Percentiles rank a stretch among this genome's conserved stretches.
Evolutionary conservation across 306 rosid species (phyloP).

Genomic region (Canavalia gladiata): DNA sequence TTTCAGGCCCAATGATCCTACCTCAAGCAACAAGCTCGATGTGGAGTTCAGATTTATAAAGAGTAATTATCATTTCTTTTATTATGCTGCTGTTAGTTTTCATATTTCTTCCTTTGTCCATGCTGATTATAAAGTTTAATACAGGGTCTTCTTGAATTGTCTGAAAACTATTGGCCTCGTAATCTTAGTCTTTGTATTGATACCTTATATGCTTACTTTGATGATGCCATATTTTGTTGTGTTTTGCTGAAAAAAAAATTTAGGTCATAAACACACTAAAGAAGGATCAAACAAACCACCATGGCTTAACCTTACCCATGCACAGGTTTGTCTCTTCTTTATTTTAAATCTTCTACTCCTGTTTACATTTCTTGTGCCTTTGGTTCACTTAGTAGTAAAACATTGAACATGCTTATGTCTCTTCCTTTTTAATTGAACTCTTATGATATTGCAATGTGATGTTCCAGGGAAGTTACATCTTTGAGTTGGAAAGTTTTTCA

Average conservation of each 20-base stretch:
- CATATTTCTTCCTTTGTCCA: background rate
- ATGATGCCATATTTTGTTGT: background rate
- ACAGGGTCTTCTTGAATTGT: background rate
- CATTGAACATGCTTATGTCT: slow-evolving; percentile 18
- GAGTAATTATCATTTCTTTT: slow-evolving; percentile 53
- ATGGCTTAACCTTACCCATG: slow-evolving; percentile 77
- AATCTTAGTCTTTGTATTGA: background rate
- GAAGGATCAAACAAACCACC: slow-evolving; percentile 95
- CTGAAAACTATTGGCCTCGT: slow-evolving; percentile 15
- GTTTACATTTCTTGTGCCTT: slow-evolving; percentile 3
- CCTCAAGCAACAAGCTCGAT: slow-evolving; percentile 67
- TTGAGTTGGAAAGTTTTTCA: slow-evolving; percentile 78
- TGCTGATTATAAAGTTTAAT: background rate
- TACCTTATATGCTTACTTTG: slow-evolving; percentile 16
- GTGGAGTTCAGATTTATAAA: slow-evolving; percentile 67
- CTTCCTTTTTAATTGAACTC: slow-evolving; percentile 15
- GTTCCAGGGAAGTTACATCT: slow-evolving; percentile 85
- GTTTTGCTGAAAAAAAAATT: slow-evolving; percentile 32
- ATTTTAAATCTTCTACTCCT: slow-evolving; percentile 11
- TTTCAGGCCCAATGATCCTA: slow-evolving; percentile 82
- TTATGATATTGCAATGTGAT: slow-evolving; percentile 37
- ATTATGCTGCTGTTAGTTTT: background rate
- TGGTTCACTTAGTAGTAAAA: slow-evolving; percentile 11
- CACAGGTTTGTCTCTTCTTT: slow-evolving; percentile 62
- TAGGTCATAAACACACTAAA: slow-evolving; percentile 84